Conservation (phyloP, 495 filamentous ascomycete genomes). For the Astrocystis sublimbata region DNA sequence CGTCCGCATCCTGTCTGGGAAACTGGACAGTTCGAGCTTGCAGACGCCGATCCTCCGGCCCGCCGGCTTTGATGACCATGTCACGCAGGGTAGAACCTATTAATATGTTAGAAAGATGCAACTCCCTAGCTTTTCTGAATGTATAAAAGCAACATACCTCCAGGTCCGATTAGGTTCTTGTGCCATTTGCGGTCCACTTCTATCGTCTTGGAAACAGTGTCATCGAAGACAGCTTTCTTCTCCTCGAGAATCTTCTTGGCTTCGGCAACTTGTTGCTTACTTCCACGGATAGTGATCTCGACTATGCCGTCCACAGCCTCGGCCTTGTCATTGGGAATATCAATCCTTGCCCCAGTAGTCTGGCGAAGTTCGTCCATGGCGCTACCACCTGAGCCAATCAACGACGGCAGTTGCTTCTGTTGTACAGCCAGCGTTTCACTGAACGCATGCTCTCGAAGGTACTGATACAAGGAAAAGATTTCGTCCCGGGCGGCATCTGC, state of each 20-base stretch:
- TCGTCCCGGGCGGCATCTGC: conserved; percentile 90
- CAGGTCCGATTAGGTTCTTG: conserved; percentile 81
- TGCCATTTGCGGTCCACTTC: conserved; percentile 91
- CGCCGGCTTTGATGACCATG: conserved; percentile 84
- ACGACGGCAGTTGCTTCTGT: conserved; percentile 78
- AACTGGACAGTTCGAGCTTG: conserved; percentile 87
- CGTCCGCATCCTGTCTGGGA: conserved; percentile 75
- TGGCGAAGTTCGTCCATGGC: conserved; percentile 89
- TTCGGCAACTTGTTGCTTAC: conserved; percentile 82
- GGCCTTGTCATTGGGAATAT: conserved; percentile 69
- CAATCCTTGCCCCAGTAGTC: conserved; percentile 79
- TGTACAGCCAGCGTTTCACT: conserved; percentile 78
- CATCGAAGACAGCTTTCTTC: conserved; percentile 80
- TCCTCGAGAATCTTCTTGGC: conserved; percentile 87
- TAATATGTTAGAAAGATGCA: conserved; percentile 37
- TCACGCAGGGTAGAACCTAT: conserved; percentile 81
- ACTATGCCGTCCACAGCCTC: conserved; percentile 64
- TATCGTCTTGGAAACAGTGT: conserved; percentile 78
- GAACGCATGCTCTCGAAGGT: conserved; percentile 79
- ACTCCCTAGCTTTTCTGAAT: neutral
- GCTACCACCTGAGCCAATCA: conserved; percentile 86
- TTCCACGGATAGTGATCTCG: conserved; percentile 87
- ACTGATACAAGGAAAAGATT: conserved; percentile 81
- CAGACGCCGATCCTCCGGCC: conserved; percentile 78
- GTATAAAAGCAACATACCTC: conserved; percentile 57